Evolutionary conservation across 192 early-diverging fungal species (phyloP).

Genomic region (Cetraspora pellucida): DNA sequence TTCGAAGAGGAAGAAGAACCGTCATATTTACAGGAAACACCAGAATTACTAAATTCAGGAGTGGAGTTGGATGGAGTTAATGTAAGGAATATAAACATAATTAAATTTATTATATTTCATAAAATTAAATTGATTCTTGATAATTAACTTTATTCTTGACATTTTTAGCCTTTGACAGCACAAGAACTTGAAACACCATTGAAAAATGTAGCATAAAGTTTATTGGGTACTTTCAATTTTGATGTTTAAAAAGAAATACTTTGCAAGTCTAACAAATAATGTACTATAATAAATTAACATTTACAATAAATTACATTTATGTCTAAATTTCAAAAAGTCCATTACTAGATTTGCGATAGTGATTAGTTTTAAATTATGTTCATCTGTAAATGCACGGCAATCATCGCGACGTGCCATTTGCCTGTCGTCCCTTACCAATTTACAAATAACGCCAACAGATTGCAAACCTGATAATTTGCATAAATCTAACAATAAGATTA

Average conservation of each 20-base stretch:
- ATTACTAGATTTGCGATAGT: conserved; percentile 84
- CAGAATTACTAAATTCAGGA: conserved; percentile 50
- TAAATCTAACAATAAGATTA: conserved; percentile 64
- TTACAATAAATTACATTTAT: neutral
- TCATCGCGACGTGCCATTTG: conserved; percentile 94
- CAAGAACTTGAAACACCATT: conserved; percentile 4
- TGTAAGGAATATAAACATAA: conserved; percentile 40
- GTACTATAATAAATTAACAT: neutral
- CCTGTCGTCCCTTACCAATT: conserved; percentile 90
- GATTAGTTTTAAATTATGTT: conserved; percentile 83
- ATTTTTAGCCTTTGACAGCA: no score
- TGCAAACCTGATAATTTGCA: conserved; percentile 79
- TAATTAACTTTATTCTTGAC: neutral
- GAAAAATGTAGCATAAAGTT: conserved; percentile 23
- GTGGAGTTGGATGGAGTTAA: conserved; percentile 50
- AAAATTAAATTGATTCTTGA: neutral
- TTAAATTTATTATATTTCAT: neutral
- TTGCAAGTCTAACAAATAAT: neutral
- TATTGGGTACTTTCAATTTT: neutral
- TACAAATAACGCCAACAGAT: conserved; percentile 90
- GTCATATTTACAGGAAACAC: conserved; percentile 80
- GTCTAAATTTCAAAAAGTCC: conserved; percentile 37
- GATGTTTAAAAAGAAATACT: neutral
- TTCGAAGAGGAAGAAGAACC: conserved; percentile 82
- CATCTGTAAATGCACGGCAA: conserved; percentile 79